Evolutionary conservation across 2,329 filamentous ascomycete species (phyloP).

Genomic region (Stachybotrys chartarum): DNA sequence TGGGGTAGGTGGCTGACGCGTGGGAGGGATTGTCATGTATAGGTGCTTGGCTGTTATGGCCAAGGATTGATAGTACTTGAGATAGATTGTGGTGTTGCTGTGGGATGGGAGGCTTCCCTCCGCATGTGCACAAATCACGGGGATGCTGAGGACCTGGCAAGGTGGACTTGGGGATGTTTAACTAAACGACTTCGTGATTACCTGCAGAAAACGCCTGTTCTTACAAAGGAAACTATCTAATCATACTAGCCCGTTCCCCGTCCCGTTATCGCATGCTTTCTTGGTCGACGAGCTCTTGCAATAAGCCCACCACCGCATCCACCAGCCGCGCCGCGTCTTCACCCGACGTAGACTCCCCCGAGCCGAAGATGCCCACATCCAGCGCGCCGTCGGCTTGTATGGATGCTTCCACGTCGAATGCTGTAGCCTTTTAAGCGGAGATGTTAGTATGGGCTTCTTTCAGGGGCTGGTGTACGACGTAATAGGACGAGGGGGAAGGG

Average conservation of each 20-base stretch:
- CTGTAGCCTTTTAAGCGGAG: constrained; percentile 8
- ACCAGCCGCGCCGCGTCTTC: constrained; percentile 18
- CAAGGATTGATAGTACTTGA: too few species aligned
- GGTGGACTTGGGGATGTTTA: too few species aligned
- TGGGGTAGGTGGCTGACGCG: too few species aligned
- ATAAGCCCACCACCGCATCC: constrained; percentile 11
- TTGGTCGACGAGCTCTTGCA: constrained; percentile 4
- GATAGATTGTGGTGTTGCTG: too few species aligned
- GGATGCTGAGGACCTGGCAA: too few species aligned
- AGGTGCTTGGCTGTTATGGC: too few species aligned
- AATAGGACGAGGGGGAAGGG: neutral
- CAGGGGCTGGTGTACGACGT: neutral
- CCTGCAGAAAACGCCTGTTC: too few species aligned
- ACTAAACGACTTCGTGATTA: too few species aligned
- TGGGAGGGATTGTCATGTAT: too few species aligned
- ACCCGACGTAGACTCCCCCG: constrained; percentile 14
- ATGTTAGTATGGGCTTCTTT: neutral
- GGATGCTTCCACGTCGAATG: constrained; percentile 33
- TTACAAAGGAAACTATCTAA: neutral
- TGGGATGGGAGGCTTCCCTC: too few species aligned
- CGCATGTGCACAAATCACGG: too few species aligned
- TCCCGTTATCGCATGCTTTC: neutral
- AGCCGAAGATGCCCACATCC: constrained; percentile 34
- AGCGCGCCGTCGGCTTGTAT: constrained; percentile 17
- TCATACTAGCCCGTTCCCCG: neutral